A percentile compares a stretch with the other conserved stretches of the same genome.
Conservation (phyloP, 345 rosid genomes). For the Pugionium cornutum region DNA sequence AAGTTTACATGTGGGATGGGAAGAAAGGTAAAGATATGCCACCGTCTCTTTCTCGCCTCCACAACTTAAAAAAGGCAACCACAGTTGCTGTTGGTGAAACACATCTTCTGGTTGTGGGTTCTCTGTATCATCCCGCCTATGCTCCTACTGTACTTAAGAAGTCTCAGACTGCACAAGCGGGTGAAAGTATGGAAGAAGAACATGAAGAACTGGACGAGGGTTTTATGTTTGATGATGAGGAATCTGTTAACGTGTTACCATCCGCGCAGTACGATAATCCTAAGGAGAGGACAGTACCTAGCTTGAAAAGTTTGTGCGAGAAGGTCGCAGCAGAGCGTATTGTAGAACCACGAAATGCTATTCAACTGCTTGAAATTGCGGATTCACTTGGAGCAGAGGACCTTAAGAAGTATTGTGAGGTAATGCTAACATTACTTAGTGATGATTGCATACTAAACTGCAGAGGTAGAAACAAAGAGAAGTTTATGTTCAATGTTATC, state of each 20-base stretch:
- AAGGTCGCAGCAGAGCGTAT: constrained; percentile 84
- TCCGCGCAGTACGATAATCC: constrained; percentile 41
- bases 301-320: constrained; percentile 83
- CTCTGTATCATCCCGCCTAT: constrained; percentile 79
- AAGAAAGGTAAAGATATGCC: constrained; percentile 59
- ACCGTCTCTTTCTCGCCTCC: constrained; percentile 69
- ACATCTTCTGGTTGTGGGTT: constrained; percentile 77
- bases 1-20: constrained; percentile 92
- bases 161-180: constrained; percentile 42
- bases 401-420: constrained; percentile 90
- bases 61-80: constrained; percentile 79
- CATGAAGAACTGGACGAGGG: constrained; percentile 64
- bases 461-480: background rate
- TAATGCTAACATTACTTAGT: constrained; percentile 34
- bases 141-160: constrained; percentile 42
- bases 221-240: constrained; percentile 56
- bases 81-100: constrained; percentile 95
- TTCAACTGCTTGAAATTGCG: constrained; percentile 91
- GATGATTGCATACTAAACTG: background rate
- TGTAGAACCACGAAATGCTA: constrained; percentile 89
- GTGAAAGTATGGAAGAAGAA: constrained; percentile 37
- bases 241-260: constrained; percentile 40
- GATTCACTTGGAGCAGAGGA: constrained; percentile 90
- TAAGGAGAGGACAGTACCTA: constrained; percentile 46
- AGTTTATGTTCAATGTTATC: constrained; percentile 2